Evolutionary conservation across 176 grass and related monocot genomes (phyloP).

Genomic region (Triticum dicoccoides): DNA sequence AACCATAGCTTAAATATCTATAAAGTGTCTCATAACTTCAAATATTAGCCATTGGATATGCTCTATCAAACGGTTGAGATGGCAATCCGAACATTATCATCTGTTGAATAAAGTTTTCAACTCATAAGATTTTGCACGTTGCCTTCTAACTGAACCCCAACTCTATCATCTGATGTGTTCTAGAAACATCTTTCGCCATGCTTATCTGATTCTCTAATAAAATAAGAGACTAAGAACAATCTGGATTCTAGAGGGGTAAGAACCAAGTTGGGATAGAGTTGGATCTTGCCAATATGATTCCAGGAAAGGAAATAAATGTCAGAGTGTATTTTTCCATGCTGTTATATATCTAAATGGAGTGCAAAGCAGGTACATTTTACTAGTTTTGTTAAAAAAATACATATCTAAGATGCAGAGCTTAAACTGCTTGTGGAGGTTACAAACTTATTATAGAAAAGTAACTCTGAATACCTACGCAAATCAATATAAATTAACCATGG

Average conservation of each 20-base stretch:
- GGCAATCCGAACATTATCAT: neutral
- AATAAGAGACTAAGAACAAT: neutral
- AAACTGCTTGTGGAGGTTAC: neutral
- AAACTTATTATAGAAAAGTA: neutral
- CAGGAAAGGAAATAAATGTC: too few species aligned
- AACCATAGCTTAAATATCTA: constrained; percentile 8
- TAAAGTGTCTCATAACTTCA: neutral
- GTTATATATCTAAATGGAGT: neutral
- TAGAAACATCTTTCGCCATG: neutral
- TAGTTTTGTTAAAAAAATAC: neutral
- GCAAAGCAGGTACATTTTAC: too few species aligned
- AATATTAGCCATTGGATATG: neutral
- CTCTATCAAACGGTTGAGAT: neutral
- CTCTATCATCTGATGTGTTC: neutral
- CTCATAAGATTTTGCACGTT: neutral
- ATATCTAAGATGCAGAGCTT: neutral
- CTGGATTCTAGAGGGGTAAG: neutral
- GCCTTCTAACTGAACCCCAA: neutral
- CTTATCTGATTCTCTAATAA: neutral
- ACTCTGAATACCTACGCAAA: neutral
- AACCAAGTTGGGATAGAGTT: neutral
- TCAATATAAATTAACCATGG: constrained; percentile 12
- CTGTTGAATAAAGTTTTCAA: neutral
- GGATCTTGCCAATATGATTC: neutral
- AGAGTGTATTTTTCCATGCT: neutral